These are phyloP conservation scores for Tagetes patula DNA, from an alignment of 129 eudicot species.

Conservation along the genomic window DNA sequence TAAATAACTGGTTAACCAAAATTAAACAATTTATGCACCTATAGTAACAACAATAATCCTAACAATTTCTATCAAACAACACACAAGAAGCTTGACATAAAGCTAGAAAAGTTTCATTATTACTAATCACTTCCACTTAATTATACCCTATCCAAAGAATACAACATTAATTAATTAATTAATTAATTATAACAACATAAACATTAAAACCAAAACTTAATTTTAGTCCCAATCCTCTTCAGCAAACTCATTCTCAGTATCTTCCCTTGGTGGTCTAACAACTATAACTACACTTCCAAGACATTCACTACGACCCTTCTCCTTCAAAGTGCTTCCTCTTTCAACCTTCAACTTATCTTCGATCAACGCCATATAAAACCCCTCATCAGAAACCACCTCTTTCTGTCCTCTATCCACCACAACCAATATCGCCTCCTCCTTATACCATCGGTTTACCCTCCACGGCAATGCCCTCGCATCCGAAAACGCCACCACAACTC, in stretches of 20 bases:
- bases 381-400: constrained; percentile 56
- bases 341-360: constrained; percentile 61
- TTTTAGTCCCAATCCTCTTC: constrained; percentile 77
- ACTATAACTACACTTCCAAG: constrained; percentile 74
- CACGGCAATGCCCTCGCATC: constrained; percentile 79
- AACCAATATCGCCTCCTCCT: constrained; percentile 69
- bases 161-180: neutral
- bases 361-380: constrained; percentile 52
- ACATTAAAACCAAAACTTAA: neutral
- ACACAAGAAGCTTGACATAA: neutral
- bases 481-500: constrained; percentile 68
- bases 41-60: neutral
- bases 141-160: constrained; percentile 9
- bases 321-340: constrained; percentile 62
- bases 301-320: constrained; percentile 38
- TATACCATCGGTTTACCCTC: constrained; percentile 64
- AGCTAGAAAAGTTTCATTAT: constrained; percentile 8
- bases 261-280: constrained; percentile 80
- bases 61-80: neutral
- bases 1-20: too few relatives aligned
- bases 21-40: too few relatives aligned
- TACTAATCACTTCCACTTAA: constrained; percentile 20
- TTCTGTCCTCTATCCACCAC: constrained; percentile 65
- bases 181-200: neutral
- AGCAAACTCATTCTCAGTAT: constrained; percentile 38